Evolutionary conservation across 2,329 filamentous ascomycete genomes (phyloP).

Genomic region (Dactylellina sp.): DNA sequence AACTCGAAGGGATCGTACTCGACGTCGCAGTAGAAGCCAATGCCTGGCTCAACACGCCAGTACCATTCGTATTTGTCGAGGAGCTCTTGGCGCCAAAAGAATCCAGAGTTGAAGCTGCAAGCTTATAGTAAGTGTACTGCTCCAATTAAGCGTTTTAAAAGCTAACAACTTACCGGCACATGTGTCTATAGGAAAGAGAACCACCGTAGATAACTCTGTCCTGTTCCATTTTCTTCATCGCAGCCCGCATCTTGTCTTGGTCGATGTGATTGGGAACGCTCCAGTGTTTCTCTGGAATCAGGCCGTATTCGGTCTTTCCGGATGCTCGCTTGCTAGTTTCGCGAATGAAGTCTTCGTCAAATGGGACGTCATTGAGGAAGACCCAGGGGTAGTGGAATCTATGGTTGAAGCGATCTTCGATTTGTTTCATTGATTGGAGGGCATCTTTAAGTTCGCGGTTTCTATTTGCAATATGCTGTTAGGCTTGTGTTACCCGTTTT

Average conservation of each 20-base stretch:
- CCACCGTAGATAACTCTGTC: slow-evolving; percentile 60
- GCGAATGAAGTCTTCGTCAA: slow-evolving; percentile 59
- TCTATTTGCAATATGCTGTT: slow-evolving; percentile 47
- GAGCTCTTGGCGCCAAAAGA: slow-evolving; percentile 59
- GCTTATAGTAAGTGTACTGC: neutral
- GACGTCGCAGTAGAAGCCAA: slow-evolving; percentile 60
- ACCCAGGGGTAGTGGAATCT: slow-evolving; percentile 60
- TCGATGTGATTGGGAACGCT: slow-evolving; percentile 58
- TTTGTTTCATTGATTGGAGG: slow-evolving; percentile 60
- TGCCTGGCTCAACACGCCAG: slow-evolving; percentile 60
- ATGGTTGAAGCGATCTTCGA: slow-evolving; percentile 60
- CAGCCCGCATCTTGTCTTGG: slow-evolving; percentile 57
- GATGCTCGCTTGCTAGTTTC: slow-evolving; percentile 60
- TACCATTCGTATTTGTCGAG: slow-evolving; percentile 60
- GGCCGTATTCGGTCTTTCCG: slow-evolving; percentile 58
- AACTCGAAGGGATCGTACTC: slow-evolving; percentile 60
- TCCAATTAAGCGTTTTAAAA: neutral
- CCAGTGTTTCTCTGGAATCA: slow-evolving; percentile 59
- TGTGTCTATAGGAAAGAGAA: slow-evolving; percentile 59
- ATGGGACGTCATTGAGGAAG: slow-evolving; percentile 60
- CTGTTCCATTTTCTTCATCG: slow-evolving; percentile 58
- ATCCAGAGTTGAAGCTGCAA: slow-evolving; percentile 60
- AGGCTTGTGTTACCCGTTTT: slow-evolving; percentile 8
- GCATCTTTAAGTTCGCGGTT: slow-evolving; percentile 60
- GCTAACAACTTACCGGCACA: slow-evolving; percentile 52